Evolutionary conservation across 345 rosid genomes (phyloP), one percentile per base, ranked within the genome.

Genomic region (Eucalyptus leucophloia): DNA sequence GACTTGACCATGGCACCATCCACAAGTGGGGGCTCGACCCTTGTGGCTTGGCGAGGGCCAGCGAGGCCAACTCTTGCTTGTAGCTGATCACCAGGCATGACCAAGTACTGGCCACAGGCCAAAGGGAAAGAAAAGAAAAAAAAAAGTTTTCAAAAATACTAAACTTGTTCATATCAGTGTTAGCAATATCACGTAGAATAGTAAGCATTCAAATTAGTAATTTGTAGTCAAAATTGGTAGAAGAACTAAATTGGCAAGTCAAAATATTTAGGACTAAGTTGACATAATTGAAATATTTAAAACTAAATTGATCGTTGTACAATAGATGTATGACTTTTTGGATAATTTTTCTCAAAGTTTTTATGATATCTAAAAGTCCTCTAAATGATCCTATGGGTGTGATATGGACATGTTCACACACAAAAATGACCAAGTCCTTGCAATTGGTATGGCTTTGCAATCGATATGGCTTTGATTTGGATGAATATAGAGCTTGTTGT

Each of bases 41-140:
- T 56, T 1, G 28, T 23, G 30, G 62, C 30, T 24, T 56, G 13
- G 62, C 1, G 1, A 56, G 62, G 30, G 62, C 62, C 2, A 0
- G 6, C 2, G 7, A 56, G 7, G 3, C 28, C 62, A 56, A 56
- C 30, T 56, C 7, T 56, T 56, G 3, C 30, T 56, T 56, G 30
- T 56, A 11, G 62, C 2, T 4, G 2, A 56, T 56, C 30, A 0
- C 3, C 0, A 24, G 1, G 0, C 62, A 24, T 56, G 62, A 56
- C 30, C 6, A 2, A 56, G 30, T 56, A 56, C 62, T 2, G 0
- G 30, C 62, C 62, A 56, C 3, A 24, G 13, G 7, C 1, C 62
- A 5, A 56, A 56, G 3, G 6, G 62, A 56, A 56, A 56, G 6
- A 56, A 56, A 56, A 56, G 0, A 24, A 56, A 56, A 53, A 14